A percentile compares a stretch with the other conserved stretches of the same genome.
phyloP scores from a whole-genome alignment of 352 stramenopile genomes.

The Phytophthora rubi region DNA sequence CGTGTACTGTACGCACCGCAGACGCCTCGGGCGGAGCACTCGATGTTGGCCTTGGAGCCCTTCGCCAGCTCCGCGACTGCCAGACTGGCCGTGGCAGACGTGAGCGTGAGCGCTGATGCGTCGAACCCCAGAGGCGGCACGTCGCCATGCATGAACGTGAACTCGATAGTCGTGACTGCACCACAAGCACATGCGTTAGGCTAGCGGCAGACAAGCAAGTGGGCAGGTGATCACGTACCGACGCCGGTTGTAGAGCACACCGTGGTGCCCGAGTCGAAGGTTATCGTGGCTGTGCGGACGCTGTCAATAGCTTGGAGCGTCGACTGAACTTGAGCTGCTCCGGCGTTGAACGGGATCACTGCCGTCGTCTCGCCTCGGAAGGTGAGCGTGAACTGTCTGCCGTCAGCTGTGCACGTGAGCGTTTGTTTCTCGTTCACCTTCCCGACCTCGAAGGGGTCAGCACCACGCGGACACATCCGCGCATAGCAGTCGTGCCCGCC shows the following conservation, averaged over 20 bases:
- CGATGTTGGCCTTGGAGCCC: constrained; percentile 83
- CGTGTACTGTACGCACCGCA: constrained; percentile 56
- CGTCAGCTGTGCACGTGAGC: constrained; percentile 57
- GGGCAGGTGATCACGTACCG: constrained; percentile 32
- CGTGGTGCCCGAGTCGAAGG: constrained; percentile 42
- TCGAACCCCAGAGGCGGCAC: constrained; percentile 51
- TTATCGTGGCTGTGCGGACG: constrained; percentile 60
- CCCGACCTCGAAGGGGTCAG: constrained; percentile 78
- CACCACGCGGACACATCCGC: constrained; percentile 88
- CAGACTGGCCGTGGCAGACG: constrained; percentile 28
- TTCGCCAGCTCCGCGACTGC: constrained; percentile 41
- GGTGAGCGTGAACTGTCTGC: constrained; percentile 68
- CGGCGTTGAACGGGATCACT: constrained; percentile 59
- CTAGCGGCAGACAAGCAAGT: not conserved
- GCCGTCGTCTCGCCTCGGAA: constrained; percentile 71
- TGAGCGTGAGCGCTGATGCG: constrained; percentile 51
- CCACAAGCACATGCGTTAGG: not conserved
- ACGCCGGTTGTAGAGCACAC: constrained; percentile 54
- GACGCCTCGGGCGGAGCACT: constrained; percentile 71
- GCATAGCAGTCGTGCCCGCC: constrained; percentile 74
- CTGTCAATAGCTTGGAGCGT: constrained; percentile 64
- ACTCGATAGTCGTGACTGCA: constrained; percentile 65
- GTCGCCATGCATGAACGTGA: constrained; percentile 74
- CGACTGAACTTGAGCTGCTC: constrained; percentile 42
- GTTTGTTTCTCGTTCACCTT: constrained; percentile 80